These are phyloP conservation scores for Coccomyxa sp. DNA, from an alignment of 139 green algal species.

Conservation along the genomic window DNA sequence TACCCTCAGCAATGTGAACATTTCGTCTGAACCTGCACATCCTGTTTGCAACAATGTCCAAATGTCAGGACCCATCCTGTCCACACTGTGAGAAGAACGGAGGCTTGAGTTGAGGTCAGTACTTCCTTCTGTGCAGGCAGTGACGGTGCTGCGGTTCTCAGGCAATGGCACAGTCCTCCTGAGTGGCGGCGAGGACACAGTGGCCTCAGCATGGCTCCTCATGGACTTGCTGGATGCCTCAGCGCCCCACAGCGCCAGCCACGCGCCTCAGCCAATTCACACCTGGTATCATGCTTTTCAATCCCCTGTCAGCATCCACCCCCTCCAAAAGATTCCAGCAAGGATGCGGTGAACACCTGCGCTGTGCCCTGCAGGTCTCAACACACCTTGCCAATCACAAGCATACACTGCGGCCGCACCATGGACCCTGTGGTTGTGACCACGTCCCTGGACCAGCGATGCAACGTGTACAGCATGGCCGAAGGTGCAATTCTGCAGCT, in stretches of 20 bases:
- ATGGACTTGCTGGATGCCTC: slow-evolving; percentile 61
- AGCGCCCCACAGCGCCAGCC: not conserved
- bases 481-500: slow-evolving; percentile 22
- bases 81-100: too few relatives aligned
- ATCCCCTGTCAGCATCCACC: slow-evolving; percentile 9
- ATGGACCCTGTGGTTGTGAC: slow-evolving; percentile 53
- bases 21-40: too few relatives aligned
- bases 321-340: not conserved
- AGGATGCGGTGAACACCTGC: not conserved
- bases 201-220: slow-evolving; percentile 76
- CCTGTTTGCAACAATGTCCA: too few relatives aligned
- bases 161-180: slow-evolving; percentile 66
- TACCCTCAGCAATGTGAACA: too few relatives aligned
- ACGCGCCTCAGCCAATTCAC: slow-evolving; percentile 1
- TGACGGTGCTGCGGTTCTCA: slow-evolving; percentile 64
- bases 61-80: too few relatives aligned
- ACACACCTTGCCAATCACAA: slow-evolving; percentile 81
- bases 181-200: slow-evolving; percentile 72
- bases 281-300: too few relatives aligned
- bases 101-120: too few relatives aligned
- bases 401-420: slow-evolving; percentile 46
- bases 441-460: slow-evolving; percentile 67
- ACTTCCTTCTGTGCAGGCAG: slow-evolving; percentile 40
- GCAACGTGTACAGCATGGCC: slow-evolving; percentile 60
- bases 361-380: slow-evolving; percentile 31